Base-by-base conservation (phyloP, 1,139 yeast species). In the Barnettozyma hawaiiensis region DNA sequence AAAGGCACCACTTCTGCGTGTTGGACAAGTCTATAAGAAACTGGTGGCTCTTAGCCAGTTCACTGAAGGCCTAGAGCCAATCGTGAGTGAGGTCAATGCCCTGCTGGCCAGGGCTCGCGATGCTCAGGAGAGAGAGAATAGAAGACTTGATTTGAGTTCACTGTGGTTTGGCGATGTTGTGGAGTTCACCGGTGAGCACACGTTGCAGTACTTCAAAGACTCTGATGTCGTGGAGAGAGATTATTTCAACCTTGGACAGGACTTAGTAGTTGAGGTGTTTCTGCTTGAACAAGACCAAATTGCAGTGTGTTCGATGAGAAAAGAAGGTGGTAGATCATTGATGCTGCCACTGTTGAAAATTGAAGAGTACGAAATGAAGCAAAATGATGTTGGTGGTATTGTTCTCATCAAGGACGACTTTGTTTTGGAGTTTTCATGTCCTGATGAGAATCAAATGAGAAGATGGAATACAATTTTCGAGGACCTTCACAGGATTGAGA, bases 1-100 rank as follows among this genome's bases (percentile, higher is more conserved):
- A 41, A 63, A 69, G 42, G 57, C 64, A 11, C 77, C 77, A 5
- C 47, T 72, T 28, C 57, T 65, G 12, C 62, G 73, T 43, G 51
- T 71, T 14, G 52, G 63, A 11, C 61, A 63, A 32, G 45, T 69
- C 22, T 52, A 59, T 20, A 63, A 61, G 41, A 52, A 61, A 24
- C 47, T 60, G 41, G 44, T 47, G 16, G 37, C 36, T 5, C 31
- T 52, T 7, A 11, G 19, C 2, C 46, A 40, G 4, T 23, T 43
- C 5, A 36, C 37, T 31, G 21, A 37, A 3, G 12, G 19, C 9
- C 15, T 32, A 21, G 31, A 33, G 4, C 7, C 11, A 12, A 22
- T 23, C 18, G 32, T 40, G 24, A n/a, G 31, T 8, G 36, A 32
- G 7, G 20, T 43, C 5, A 16, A 32, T 2, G 24, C 21, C 10